A percentile compares a stretch with the other conserved stretches of the same genome.
phyloP scores from a whole-genome alignment of 768 basidiomycete genomes.

The Lactarius akahatsu region DNA sequence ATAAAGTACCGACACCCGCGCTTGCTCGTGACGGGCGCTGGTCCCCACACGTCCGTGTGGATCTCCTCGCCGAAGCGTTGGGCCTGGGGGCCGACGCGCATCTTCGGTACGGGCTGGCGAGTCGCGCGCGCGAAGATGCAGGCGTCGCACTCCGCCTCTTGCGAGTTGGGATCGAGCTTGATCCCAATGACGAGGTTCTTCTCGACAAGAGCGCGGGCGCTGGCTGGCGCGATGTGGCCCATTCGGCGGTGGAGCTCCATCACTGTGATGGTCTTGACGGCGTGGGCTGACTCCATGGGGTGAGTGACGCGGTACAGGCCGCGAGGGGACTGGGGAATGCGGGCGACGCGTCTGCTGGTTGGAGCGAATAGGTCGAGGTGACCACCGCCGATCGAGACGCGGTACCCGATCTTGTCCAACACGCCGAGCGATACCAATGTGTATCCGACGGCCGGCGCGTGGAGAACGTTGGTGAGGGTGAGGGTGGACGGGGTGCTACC shows the following conservation, averaged over 20 bases:
- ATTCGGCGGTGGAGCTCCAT: constrained; percentile 36
- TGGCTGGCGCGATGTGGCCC: too few relatives aligned
- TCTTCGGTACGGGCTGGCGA: too few relatives aligned
- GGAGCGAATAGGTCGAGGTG: not conserved
- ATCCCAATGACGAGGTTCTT: too few relatives aligned
- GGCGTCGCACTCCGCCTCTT: too few relatives aligned
- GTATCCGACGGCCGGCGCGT: not conserved
- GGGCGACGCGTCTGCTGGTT: not conserved
- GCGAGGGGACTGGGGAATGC: not conserved
- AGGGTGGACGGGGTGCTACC: not conserved
- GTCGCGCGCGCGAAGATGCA: too few relatives aligned
- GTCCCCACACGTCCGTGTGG: too few relatives aligned
- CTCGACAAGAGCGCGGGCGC: too few relatives aligned
- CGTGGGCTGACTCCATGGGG: not conserved
- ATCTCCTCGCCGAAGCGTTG: too few relatives aligned
- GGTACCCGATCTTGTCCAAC: not conserved
- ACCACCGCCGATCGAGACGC: not conserved
- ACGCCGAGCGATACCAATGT: not conserved
- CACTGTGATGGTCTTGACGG: constrained; percentile 16
- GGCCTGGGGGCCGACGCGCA: too few relatives aligned
- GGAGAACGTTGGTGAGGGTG: not conserved
- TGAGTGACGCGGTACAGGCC: not conserved
- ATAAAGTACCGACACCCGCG: too few relatives aligned
- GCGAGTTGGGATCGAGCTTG: too few relatives aligned
- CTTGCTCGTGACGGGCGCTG: too few relatives aligned